Evolutionary conservation across 805 yeast genomes (phyloP), one percentile per base, ranked within the genome.

Genomic region (Wickerhamomyces ciferrii): DNA sequence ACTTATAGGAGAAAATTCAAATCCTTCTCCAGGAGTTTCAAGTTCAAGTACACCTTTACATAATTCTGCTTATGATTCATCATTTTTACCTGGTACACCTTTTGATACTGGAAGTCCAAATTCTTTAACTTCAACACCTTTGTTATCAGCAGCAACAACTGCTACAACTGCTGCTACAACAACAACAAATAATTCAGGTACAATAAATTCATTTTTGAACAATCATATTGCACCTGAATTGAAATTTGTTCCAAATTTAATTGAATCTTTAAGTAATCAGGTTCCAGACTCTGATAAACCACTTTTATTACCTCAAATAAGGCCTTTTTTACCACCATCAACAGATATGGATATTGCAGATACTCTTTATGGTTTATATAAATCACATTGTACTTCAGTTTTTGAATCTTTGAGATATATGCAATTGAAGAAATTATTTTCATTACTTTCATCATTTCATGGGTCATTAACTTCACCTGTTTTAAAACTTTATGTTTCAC

Each of bases 321-420:
- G 48, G 21, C 50, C 54, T n/a, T 58, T 44, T 35, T 37, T 56
- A 20, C 60, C 59, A 7, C 47, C 46, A 3, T 21, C 47, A 4
- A 39, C 52, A 20, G 60, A 59, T 37, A 5, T 34, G 2, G 63
- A 59, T 54, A 74, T 79, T 32, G 81, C 82, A 3, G 80, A 77
- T 18, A 81, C 87, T 0, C 67, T 88, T 42, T 75, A 73, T 47
- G 79, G 82, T 3, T 61, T 83, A 18, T 87, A 87, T 65, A 75
- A 72, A 48, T 72, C 81, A 9, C 83, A 84, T 59, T 83, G 89
- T 56, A 75, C 76, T 35, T 63, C 81, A 6, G 63, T 86, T 29
- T 80, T 85, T 49, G 88, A 85, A 50, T 72, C 79, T 42, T 65
- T 88, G 47, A 70, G 91, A 50, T 82, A 71, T 57, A 75, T 87